Evolutionary conservation across 441 rosid species (phyloP), one percentile per base, ranked within the genome.

Genomic region (Eruca vesicaria): DNA sequence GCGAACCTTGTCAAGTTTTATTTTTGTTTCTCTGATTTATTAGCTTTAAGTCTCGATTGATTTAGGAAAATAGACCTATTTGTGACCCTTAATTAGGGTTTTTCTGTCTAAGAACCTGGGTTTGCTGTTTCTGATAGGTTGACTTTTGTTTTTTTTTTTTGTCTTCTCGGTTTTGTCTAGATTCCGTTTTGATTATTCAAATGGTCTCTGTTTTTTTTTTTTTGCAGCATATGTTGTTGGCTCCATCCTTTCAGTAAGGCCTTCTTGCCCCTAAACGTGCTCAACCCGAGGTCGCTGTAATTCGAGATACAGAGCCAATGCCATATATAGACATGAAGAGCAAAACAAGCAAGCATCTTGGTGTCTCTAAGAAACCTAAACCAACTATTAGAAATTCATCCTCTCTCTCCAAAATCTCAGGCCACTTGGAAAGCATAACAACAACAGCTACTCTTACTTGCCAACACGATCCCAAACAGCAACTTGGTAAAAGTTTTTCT

Each of bases 401-500:
- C 68, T 50, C 78, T 68, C 83, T 76, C 29, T 74, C 81, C 57
- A 78, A 80, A 58, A 26, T 82, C 76, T 78, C 87, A 60, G 88
- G 23, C 66, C 86, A 66, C 82, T 61, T 76, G 52, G 78, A 85
- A 32, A 87, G 83, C 77, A 43, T 56, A 21, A 32, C 26, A 14
- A 45, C 53, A 7, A 15, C 53, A 15, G 80, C 79, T 71, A 41
- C 66, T 41, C 78, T 79, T 60, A 80, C 81, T 55, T 86, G 78
- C 66, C 73, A 66, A 50, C 79, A 69, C 72, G 88, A 86, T 78
- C 82, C 75, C 71, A 74, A 66, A 67, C 78, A 81, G 11, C 50
- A 16, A 21, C 73, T 68, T 19, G 69, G 72, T 45, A 69, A 75
- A 29, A 63, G 19, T 20, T 43, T 69, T 35, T 68, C 15, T 41